A percentile compares a stretch with the other conserved stretches of the same genome.
phyloP scores from a whole-genome alignment of 2,329 filamentous ascomycete species.

The Aspergillus terreus region DNA sequence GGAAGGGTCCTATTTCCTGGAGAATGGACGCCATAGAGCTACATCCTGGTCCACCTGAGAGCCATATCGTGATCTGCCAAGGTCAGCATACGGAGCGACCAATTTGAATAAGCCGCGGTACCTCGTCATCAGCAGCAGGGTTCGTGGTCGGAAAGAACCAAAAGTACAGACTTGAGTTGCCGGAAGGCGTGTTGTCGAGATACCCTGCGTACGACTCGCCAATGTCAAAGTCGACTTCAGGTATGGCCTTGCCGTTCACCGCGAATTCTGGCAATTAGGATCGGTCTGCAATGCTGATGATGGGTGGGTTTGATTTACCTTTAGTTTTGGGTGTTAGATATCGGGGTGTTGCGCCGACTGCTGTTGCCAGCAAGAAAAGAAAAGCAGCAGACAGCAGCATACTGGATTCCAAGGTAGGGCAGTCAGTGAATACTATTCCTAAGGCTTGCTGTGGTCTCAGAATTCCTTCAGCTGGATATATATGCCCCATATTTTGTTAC shows the following conservation, averaged over 20 bases:
- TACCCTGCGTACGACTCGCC: slow-evolving; percentile 48
- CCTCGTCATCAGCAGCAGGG: slow-evolving; percentile 38
- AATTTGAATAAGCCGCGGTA: slow-evolving; percentile 5
- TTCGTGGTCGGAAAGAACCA: slow-evolving; percentile 48
- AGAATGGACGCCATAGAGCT: slow-evolving; percentile 64
- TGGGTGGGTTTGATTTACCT: neutral
- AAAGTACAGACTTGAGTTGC: slow-evolving; percentile 46
- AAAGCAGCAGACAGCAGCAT: neutral
- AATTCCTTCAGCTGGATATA: neutral
- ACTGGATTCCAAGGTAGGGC: neutral
- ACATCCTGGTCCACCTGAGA: slow-evolving; percentile 53
- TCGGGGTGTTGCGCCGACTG: neutral
- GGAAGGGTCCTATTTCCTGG: slow-evolving; percentile 71
- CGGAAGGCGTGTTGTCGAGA: slow-evolving; percentile 47
- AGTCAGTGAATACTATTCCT: too few species aligned
- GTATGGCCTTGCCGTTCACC: slow-evolving; percentile 62
- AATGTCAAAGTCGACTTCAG: slow-evolving; percentile 66
- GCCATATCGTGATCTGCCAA: slow-evolving; percentile 31
- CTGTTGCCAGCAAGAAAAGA: neutral
- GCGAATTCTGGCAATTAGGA: slow-evolving; percentile 49
- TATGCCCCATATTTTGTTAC: neutral
- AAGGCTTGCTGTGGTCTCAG: too few species aligned
- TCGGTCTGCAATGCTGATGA: neutral
- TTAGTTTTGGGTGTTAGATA: neutral
- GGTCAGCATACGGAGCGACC: neutral